These are phyloP conservation scores for Paramarasmius palmivorus DNA, from an alignment of 1,284 basidiomycete species.

Conservation along the genomic window DNA sequence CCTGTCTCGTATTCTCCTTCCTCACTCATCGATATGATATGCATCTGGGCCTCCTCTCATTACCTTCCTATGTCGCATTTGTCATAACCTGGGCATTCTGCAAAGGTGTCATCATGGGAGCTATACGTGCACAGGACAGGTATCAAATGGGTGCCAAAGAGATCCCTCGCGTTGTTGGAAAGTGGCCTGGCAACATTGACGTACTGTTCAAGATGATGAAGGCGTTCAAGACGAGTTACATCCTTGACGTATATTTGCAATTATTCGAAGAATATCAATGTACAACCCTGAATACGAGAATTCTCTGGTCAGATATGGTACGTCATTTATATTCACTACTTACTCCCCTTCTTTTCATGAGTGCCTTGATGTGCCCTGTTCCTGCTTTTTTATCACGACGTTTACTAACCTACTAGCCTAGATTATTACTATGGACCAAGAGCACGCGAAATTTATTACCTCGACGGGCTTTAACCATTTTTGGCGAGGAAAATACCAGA, in stretches of 20 bases:
- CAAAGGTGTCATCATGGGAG: constrained; percentile 34
- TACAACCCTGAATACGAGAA: constrained; percentile 65
- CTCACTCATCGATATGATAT: constrained; percentile 26
- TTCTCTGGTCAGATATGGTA: constrained; percentile 68
- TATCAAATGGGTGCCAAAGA: constrained; percentile 46
- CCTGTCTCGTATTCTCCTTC: constrained; percentile 33
- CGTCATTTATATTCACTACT: constrained; percentile 26
- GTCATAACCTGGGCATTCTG: constrained; percentile 39
- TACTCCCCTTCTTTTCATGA: neutral
- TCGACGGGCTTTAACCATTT: constrained; percentile 67
- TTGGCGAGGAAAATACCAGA: constrained; percentile 61
- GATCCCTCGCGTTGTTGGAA: constrained; percentile 60
- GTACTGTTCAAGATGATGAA: constrained; percentile 56
- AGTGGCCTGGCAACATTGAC: constrained; percentile 75
- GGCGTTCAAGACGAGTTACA: constrained; percentile 56
- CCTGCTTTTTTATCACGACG: neutral
- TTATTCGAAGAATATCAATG: constrained; percentile 68
- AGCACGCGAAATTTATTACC: constrained; percentile 65
- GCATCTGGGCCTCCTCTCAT: constrained; percentile 29
- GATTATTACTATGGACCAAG: constrained; percentile 74
- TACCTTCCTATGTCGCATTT: constrained; percentile 40
- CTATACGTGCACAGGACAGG: constrained; percentile 43
- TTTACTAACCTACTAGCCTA: constrained; percentile 23
- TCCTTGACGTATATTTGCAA: constrained; percentile 60
- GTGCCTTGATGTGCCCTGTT: neutral